Base-by-base conservation (phyloP, 192 early-diverging fungal genomes). In the Pilaira anomala region DNA sequence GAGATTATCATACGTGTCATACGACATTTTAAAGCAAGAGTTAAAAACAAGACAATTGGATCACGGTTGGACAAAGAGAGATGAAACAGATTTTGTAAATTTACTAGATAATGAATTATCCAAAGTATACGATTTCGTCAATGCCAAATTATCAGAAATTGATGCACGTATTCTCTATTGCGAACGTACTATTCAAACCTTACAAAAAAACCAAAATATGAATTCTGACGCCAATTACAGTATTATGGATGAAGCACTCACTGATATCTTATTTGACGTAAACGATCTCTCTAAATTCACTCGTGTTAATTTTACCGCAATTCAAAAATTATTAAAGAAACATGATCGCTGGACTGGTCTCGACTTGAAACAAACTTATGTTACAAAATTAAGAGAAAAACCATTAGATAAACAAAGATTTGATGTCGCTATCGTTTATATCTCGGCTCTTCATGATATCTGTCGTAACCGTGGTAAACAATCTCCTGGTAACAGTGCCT, bases 321-420 rank as follows among this genome's bases (percentile, higher is more conserved):
- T 93, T 56, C 83, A 87, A 52, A 90, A 96, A 85, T 96, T 98
- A 68, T 80, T 99, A 63, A 99, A 99, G 73, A 99, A 99, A 77
- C 97, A 99, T 74, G 96, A 99, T 76, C 92, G 60, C 16, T 72
- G 70, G 70, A 72, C 70, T 6, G 21, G 48, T 18, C 21, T 66
- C 25, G 53, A 62, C 26, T 24, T 72, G 14, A 60, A 66, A 22
- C 58, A 72, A 22, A 24, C 24, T 13, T 72, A 62, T 44, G 52
- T 72, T 12, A 19, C 29, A 0, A 54, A 66, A 36, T 48, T 66
- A 76, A 74, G 77, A 74, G 83, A 36, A 21, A 72, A 72, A 44
- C 83, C 90, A 1, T 92, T 94, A 68, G 87, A 88, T 74, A 89
- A 90, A 70, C 84, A 91, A 63, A 85, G 88, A 64, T 95, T 93